Evolutionary conservation across 176 grass and related monocot species (phyloP), one percentile per base, ranked within the genome.

Genomic region (Carex littledalei): DNA sequence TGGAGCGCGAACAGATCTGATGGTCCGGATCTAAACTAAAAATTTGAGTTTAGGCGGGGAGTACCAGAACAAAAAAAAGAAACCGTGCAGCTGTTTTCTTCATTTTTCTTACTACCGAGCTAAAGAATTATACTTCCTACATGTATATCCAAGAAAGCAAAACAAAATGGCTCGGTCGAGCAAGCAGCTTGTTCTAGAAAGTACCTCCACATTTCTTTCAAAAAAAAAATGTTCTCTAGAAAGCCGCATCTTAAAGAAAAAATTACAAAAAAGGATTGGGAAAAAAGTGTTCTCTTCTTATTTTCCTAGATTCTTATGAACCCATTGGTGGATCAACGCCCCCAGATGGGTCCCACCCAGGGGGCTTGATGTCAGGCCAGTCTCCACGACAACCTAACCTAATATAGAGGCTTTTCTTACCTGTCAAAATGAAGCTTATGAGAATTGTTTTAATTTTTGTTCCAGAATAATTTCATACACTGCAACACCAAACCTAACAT

Each of bases 401-500:
- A 50, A 98, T 89, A 83, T 98, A 95, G 22, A 98, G 87, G 88
- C 91, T 94, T 90, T 98, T 98, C 90, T 98, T 98, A 32, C 96
- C 96, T 98, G 90, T 16, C 63, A 88, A 67, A 71, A 80, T 68
- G 6, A 35, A 32, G 74, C 22, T 57, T 78, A 57, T 57, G 5
- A 31, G 6, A 55, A 41, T 8, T 8, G 2, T 16, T 18, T 57
- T 17, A 35, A 54, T 29, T 15, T 75, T 52, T 75, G 70, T 29
- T 24, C 5, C 2, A 29, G 5, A 52, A 45, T 20, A 26, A 52
- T 29, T 54, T 54, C 20, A 1, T 54, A 29, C 13, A 76, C 12
- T 76, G 29, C 3, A 76, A 54, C 49, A 54, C 45, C 11, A 11
- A 67, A 76, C 45, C 21, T 31, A 0, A 76, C 31, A 3, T 76